Base-by-base conservation (phyloP, 805 yeast genomes). In the Wickerhamomyces subpelliculosus region DNA sequence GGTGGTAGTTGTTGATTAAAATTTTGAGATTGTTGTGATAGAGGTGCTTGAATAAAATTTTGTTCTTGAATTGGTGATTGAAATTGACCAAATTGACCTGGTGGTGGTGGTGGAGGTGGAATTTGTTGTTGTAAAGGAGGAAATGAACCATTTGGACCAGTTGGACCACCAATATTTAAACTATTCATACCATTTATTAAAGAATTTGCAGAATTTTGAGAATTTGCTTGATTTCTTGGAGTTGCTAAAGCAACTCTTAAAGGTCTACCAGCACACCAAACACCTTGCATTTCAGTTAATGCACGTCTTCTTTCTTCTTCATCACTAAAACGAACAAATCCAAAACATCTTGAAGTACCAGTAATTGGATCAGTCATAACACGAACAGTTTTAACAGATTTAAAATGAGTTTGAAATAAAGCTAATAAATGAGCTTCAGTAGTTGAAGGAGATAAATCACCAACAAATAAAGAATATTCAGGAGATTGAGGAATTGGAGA, bases 301-400 rank as follows among this genome's bases (percentile, higher is more conserved):
- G 93, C 90, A 27, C 78, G 57, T 39, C 73, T 72, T 49, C 90
- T 69, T 49, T 83, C 90, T 29, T 64, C 70, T 45, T 81, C 87
- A 47, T 75, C 76, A 18, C 82, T 73, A 54, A 84, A 84, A 44
- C 94, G 64, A 21, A 84, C 88, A 60, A 84, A 84, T 0, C 93
- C 93, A 60, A 83, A 83, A 51, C 93, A 81, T 46, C 90, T 66
- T 3, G 87, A 79, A 22, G 80, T 73, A 0, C 89, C 89, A 12
- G 83, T 72, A 6, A 84, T 72, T 3, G 93, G 93, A 54, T 84
- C 90, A 0, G 93, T 83, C 90, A 84, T 84, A 10, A 84, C 90
- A 42, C 93, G 65, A 7, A 84, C 93, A 2, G 93, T 83, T 49
- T 81, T 82, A 28, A 84, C 81, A 8, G 85, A 73, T 36, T 65